Base-by-base conservation (phyloP, 1,139 yeast species). In the Yamadazyma aaseri region DNA sequence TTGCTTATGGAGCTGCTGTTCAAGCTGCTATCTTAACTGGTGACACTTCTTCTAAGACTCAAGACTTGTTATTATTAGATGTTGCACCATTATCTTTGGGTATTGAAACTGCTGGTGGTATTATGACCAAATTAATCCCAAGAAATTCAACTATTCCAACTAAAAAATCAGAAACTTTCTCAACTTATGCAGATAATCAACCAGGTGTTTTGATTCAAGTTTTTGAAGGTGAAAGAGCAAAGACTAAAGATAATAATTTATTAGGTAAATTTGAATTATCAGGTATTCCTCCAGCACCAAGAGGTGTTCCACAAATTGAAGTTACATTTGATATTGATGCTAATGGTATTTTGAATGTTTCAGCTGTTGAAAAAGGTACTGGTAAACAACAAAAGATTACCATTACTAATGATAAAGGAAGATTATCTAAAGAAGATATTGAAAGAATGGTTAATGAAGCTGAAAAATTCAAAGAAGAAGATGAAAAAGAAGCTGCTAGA, bases 81-180 rank as follows among this genome's bases (percentile, higher is more conserved):
- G 96, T 86, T 51, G 85, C 87, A 55, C 96, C 97, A 63, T 79
- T 87, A 61, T 86, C 96, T 43, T 68, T 87, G 52, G 96, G 96
- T 75, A 89, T 87, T 60, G 96, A 87, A 73, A 87, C 96, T 51
- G 85, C 95, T 45, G 96, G 96, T 66, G 96, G 96, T 68, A 92
- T 87, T 55, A 87, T 87, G 96, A 87, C 96, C 56, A 86, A 87
- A 64, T 79, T 90, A 68, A 90, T 90, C 58, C 86, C 89, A 71
- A 86, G 97, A 76, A 90, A 90, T 73, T 83, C 97, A 29, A 86
- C 96, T 40, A 90, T 90, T 53, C 97, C 97, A 61, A 86, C 97
- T 47, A 84, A 86, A 71, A 89, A 89, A 72, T 86, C 96, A 14
- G 96, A 89, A 72, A 85, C 82, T 45, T 89, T 90, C 76, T 87